Conservation (phyloP, 139 green algal genomes). For the Chlorella sp. region DNA sequence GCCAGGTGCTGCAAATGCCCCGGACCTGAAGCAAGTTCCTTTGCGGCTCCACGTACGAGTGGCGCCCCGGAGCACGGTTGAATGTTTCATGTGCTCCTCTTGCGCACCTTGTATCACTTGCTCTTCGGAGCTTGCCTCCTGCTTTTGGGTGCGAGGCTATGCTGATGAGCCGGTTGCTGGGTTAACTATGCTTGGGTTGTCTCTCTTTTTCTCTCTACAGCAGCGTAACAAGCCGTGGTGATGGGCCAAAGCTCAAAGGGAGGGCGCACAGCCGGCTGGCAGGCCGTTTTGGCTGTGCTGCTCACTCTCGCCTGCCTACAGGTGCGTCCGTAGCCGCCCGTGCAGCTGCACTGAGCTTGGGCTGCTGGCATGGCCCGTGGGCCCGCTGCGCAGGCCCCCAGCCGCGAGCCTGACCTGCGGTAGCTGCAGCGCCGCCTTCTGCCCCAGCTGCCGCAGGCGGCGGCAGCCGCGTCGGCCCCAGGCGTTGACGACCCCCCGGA, state of each 20-base stretch:
- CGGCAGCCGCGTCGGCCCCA: too few species aligned
- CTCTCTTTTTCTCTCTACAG: neutral
- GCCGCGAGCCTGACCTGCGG: neutral
- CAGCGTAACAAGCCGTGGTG: neutral
- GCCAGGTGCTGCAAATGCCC: too few species aligned
- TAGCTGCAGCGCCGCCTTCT: neutral
- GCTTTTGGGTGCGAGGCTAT: too few species aligned
- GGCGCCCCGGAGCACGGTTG: too few species aligned
- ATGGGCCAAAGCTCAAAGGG: too few species aligned
- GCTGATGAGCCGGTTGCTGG: too few species aligned
- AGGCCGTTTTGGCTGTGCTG: neutral
- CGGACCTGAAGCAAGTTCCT: too few species aligned
- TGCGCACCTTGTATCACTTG: too few species aligned
- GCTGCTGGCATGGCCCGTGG: neutral
- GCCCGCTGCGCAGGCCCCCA: neutral
- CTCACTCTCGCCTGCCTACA: neutral
- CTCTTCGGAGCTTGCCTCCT: too few species aligned
- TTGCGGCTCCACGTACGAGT: too few species aligned
- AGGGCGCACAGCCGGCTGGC: too few species aligned
- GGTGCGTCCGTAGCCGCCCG: neutral
- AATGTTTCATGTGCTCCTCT: too few species aligned
- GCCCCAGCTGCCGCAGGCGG: neutral
- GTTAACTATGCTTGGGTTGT: neutral
- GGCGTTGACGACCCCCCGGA: neutral
- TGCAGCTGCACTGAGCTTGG: neutral